Conservation (phyloP, 352 stramenopile species). For the Phytopythium helicoides region DNA sequence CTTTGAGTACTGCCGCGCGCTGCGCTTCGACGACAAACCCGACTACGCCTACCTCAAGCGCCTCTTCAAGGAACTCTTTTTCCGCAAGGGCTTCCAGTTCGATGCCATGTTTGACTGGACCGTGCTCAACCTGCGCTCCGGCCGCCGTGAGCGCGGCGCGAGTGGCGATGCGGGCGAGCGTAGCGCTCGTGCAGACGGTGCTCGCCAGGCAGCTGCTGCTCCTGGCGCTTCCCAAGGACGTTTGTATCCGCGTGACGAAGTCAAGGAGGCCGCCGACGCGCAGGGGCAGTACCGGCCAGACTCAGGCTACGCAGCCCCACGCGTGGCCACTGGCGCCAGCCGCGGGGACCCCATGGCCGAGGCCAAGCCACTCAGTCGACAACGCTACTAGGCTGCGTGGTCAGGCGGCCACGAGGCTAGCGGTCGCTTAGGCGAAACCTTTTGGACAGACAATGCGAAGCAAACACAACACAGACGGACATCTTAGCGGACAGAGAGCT, state of each 20-base stretch:
- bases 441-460: conserved; percentile 14
- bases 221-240: conserved; percentile 56
- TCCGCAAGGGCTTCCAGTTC: conserved; percentile 98
- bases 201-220: conserved; percentile 31
- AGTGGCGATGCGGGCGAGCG: conserved; percentile 62
- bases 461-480: conserved; percentile 18
- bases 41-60: conserved; percentile 91
- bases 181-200: conserved; percentile 53
- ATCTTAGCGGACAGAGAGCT: not conserved
- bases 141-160: conserved; percentile 56
- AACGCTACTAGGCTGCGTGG: conserved; percentile 60
- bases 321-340: conserved; percentile 60
- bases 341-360: conserved; percentile 48
- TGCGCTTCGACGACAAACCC: conserved; percentile 88
- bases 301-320: conserved; percentile 52
- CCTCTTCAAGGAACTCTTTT: conserved; percentile 99
- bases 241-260: conserved; percentile 65
- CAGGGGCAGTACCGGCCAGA: conserved; percentile 44
- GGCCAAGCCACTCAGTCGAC: conserved; percentile 68
- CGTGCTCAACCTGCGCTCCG: conserved; percentile 87
- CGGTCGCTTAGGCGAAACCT: not conserved
- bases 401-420: not conserved
- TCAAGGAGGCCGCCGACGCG: conserved; percentile 49
- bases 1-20: conserved; percentile 92
- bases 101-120: conserved; percentile 99